Evolutionary conservation across 805 yeast species (phyloP).

Genomic region (Candida yuanshanica): DNA sequence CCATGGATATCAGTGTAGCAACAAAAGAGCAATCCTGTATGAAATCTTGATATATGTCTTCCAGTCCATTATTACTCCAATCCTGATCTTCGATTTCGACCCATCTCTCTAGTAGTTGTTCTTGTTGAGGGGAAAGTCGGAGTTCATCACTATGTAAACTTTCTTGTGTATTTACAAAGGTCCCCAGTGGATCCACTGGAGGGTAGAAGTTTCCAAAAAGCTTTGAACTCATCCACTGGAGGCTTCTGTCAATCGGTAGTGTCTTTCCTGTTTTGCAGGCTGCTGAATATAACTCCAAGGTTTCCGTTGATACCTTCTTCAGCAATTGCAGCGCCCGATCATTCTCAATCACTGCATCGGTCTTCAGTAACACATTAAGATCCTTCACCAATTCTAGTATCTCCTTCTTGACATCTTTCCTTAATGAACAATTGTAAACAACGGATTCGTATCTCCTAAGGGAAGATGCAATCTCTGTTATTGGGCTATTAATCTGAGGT

Average conservation of each 20-base stretch:
- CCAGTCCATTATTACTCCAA: slow-evolving; percentile 20
- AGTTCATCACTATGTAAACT: slow-evolving; percentile 2
- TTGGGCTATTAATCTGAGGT: too few species aligned
- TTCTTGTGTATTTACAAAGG: not conserved
- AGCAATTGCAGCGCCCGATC: not conserved
- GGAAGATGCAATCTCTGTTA: not conserved
- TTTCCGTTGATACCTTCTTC: not conserved
- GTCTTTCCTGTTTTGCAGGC: not conserved
- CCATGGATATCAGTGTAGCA: slow-evolving; percentile 53
- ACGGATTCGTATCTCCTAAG: not conserved
- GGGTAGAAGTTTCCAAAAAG: not conserved
- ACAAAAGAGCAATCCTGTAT: slow-evolving; percentile 74
- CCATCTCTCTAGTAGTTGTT: slow-evolving; percentile 9
- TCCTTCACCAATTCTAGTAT: not conserved
- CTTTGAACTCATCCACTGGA: not conserved
- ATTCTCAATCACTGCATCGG: not conserved
- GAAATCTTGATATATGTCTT: slow-evolving; percentile 40
- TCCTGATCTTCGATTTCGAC: slow-evolving; percentile 1
- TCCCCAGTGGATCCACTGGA: not conserved
- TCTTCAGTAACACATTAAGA: not conserved
- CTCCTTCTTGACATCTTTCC: not conserved
- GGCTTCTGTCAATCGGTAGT: not conserved
- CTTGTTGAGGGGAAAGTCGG: slow-evolving; percentile 12
- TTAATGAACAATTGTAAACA: not conserved
- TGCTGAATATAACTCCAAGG: not conserved